phyloP scores from a whole-genome alignment of 2,329 filamentous ascomycete species.

The Botrytis porri region DNA sequence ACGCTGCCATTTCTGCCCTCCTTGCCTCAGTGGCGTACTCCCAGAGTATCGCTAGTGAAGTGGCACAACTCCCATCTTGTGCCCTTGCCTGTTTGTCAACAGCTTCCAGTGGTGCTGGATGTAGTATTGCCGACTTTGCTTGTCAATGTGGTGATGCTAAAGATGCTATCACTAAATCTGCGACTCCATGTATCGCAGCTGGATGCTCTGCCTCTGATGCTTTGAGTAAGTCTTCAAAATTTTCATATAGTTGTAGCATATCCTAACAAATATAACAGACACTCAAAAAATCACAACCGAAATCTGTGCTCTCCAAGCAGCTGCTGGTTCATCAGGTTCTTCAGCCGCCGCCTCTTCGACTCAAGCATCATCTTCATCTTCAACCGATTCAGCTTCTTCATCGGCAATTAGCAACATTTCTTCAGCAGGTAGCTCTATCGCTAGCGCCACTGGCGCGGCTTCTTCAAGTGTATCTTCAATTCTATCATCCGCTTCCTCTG shows the following conservation, averaged over 20 bases:
- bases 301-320: not conserved
- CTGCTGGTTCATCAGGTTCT: not conserved
- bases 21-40: slow-evolving; percentile 26
- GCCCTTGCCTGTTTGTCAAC: slow-evolving; percentile 26
- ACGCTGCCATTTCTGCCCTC: slow-evolving; percentile 20
- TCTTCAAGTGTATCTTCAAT: not conserved
- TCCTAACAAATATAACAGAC: not conserved
- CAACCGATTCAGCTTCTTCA: not conserved
- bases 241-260: not conserved
- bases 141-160: slow-evolving; percentile 30
- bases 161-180: slow-evolving; percentile 24
- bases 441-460: not conserved
- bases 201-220: slow-evolving; percentile 27
- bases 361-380: slow-evolving; percentile 17
- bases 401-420: not conserved
- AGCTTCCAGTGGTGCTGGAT: slow-evolving; percentile 26
- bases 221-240: slow-evolving; percentile 27
- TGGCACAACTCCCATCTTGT: slow-evolving; percentile 30
- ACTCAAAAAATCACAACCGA: not conserved
- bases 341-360: not conserved
- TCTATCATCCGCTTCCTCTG: not conserved
- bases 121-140: slow-evolving; percentile 25
- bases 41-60: slow-evolving; percentile 24
- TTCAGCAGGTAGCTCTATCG: slow-evolving; percentile 8
- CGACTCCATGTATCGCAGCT: slow-evolving; percentile 29